Evolutionary conservation across 1,139 yeast genomes (phyloP).

Genomic region (Geotrichum klebahnii): DNA sequence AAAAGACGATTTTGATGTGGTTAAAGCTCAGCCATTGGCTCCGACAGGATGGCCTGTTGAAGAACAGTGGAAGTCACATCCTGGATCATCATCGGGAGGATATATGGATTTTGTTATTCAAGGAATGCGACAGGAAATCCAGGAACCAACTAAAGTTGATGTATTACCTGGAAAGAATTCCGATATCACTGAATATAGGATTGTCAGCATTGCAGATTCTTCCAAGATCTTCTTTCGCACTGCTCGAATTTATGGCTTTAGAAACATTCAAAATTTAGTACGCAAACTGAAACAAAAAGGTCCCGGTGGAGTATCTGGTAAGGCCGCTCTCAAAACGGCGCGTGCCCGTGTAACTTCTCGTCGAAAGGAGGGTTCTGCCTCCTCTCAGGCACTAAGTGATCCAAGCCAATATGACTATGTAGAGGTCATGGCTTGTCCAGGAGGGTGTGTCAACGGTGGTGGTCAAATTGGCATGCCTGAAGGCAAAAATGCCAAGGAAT

Average conservation of each 20-base stretch:
- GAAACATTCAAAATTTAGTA: constrained; percentile 90
- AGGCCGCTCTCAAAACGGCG: constrained; percentile 22
- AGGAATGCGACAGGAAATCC: constrained; percentile 29
- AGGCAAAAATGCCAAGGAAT: constrained; percentile 31
- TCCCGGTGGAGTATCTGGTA: constrained; percentile 28
- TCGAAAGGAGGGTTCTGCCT: constrained; percentile 10
- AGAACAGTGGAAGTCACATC: constrained; percentile 66
- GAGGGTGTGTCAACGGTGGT: constrained; percentile 96
- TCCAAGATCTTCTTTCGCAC: constrained; percentile 53
- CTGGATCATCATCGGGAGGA: constrained; percentile 83
- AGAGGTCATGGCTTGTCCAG: constrained; percentile 97
- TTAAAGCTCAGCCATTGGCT: constrained; percentile 35
- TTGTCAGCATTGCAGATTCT: constrained; percentile 42
- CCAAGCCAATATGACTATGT: constrained; percentile 73
- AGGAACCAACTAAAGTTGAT: constrained; percentile 29
- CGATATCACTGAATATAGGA: constrained; percentile 68
- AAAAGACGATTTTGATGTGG: constrained; percentile 16
- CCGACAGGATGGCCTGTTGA: constrained; percentile 62
- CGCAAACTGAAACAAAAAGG: constrained; percentile 62
- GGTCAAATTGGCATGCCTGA: constrained; percentile 69
- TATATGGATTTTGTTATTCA: constrained; percentile 45
- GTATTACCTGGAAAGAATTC: constrained; percentile 60
- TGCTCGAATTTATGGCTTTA: constrained; percentile 83
- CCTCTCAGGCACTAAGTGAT: constrained; percentile 39
- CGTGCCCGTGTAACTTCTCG: constrained; percentile 19